Conservation (phyloP, 2,329 filamentous ascomycete species). For the Claviceps quebecensis region DNA sequence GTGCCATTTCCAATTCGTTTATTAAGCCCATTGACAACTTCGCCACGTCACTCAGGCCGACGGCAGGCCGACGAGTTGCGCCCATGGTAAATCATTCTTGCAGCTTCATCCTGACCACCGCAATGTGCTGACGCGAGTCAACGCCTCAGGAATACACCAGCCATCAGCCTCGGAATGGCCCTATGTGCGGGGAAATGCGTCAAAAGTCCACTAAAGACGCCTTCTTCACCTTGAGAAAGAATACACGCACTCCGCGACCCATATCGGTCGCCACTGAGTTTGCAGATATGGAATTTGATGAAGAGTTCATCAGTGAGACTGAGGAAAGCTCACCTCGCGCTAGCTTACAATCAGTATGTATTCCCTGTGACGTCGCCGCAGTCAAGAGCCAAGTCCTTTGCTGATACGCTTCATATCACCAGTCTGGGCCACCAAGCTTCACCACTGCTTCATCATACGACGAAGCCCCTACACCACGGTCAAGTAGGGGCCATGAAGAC, state of each 20-base stretch:
- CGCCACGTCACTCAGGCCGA: neutral
- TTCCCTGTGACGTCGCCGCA: neutral
- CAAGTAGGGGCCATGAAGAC: slow-evolving; percentile 42
- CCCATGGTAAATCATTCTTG: slow-evolving; percentile 2
- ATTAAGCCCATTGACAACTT: no score
- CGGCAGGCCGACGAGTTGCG: neutral
- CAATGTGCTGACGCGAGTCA: neutral
- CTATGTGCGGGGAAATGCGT: slow-evolving; percentile 35
- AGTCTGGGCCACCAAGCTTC: slow-evolving; percentile 62
- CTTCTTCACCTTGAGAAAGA: slow-evolving; percentile 45
- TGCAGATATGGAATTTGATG: slow-evolving; percentile 61
- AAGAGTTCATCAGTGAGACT: slow-evolving; percentile 38
- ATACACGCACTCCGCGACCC: slow-evolving; percentile 39
- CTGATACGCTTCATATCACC: slow-evolving; percentile 5
- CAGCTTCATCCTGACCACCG: neutral
- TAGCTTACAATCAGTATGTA: slow-evolving; percentile 59
- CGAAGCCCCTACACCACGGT: slow-evolving; percentile 65
- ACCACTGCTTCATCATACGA: slow-evolving; percentile 81
- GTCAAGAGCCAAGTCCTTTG: neutral
- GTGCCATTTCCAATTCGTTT: neutral
- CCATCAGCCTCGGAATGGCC: slow-evolving; percentile 21
- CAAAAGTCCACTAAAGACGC: slow-evolving; percentile 39
- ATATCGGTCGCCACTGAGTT: slow-evolving; percentile 63
- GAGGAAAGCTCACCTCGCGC: slow-evolving; percentile 53
- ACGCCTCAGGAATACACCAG: slow-evolving; percentile 21